Conservation (phyloP, 108 stramenopile species). For the Fistulifera solaris region DNA sequence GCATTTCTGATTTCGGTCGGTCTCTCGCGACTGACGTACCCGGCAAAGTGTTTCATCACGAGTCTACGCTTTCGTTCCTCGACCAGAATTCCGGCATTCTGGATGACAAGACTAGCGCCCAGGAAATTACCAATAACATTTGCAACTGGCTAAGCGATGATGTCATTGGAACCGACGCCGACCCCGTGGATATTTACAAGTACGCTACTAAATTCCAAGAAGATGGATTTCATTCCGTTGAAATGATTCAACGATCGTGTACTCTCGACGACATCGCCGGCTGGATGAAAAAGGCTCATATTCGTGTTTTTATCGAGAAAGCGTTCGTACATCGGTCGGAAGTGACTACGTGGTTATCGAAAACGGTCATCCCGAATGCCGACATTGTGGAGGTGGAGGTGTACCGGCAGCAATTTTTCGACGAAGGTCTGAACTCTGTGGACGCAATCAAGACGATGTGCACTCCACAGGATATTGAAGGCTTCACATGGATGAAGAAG, state of each 20-base stretch:
- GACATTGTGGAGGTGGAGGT: not conserved
- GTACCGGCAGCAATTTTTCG: not conserved
- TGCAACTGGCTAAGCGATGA: not conserved
- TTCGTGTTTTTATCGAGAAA: too few relatives aligned
- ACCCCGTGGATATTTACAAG: not conserved
- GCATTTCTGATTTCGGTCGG: not conserved
- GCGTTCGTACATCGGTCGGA: too few relatives aligned
- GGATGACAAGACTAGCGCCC: too few relatives aligned
- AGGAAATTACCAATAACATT: not conserved
- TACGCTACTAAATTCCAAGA: not conserved
- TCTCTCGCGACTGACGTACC: not conserved
- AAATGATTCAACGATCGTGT: not conserved
- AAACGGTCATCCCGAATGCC: too few relatives aligned
- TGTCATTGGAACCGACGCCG: not conserved
- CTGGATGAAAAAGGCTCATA: too few relatives aligned
- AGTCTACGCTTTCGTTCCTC: not conserved
- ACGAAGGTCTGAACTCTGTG: not conserved
- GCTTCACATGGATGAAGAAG: conserved; percentile 1
- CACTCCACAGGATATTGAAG: not conserved
- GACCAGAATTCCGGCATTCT: too few relatives aligned
- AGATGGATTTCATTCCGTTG: not conserved
- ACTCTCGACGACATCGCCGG: too few relatives aligned
- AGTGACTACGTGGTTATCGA: too few relatives aligned
- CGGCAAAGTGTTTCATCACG: not conserved
- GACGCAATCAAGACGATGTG: not conserved